Conservation (phyloP, 2,329 filamentous ascomycete species). For the Diplodia seriata region DNA sequence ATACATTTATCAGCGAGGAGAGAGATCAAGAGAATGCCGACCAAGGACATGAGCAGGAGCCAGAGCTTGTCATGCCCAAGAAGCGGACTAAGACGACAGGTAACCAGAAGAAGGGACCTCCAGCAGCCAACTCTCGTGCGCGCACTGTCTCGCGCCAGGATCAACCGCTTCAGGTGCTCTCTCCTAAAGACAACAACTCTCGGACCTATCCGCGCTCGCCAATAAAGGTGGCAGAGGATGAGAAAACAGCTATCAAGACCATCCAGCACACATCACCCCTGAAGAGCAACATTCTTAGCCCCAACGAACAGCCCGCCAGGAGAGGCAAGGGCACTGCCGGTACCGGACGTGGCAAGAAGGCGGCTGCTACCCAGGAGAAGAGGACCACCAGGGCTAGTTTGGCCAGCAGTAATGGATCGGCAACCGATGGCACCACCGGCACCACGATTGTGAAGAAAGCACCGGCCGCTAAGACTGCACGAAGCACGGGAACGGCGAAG, state of each 20-base stretch:
- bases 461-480: conserved; percentile 35
- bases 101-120: conserved; percentile 35
- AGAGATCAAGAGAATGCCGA: conserved; percentile 59
- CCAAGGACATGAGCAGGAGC: conserved; percentile 81
- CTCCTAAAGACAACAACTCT: conserved; percentile 82
- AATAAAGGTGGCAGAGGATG: conserved; percentile 48
- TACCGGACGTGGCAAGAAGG: conserved; percentile 61
- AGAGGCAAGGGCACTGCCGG: conserved; percentile 65
- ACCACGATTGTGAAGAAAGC: conserved; percentile 66
- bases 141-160: conserved; percentile 45
- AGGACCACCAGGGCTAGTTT: conserved; percentile 46
- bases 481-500: conserved; percentile 24
- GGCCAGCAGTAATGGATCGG: conserved; percentile 62
- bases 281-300: conserved; percentile 56
- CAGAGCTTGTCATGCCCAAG: conserved; percentile 70
- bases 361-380: conserved; percentile 52
- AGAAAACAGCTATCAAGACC: conserved; percentile 56
- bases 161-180: conserved; percentile 69
- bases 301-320: conserved; percentile 45
- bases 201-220: conserved; percentile 68
- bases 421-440: conserved; percentile 66
- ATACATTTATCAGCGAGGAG: conserved; percentile 12
- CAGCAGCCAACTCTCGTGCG: conserved; percentile 39
- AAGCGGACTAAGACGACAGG: conserved; percentile 58
- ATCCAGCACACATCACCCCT: conserved; percentile 17